Evolutionary conservation across 208 protist species (phyloP).

Genomic region (Wallacemonas sp.): DNA sequence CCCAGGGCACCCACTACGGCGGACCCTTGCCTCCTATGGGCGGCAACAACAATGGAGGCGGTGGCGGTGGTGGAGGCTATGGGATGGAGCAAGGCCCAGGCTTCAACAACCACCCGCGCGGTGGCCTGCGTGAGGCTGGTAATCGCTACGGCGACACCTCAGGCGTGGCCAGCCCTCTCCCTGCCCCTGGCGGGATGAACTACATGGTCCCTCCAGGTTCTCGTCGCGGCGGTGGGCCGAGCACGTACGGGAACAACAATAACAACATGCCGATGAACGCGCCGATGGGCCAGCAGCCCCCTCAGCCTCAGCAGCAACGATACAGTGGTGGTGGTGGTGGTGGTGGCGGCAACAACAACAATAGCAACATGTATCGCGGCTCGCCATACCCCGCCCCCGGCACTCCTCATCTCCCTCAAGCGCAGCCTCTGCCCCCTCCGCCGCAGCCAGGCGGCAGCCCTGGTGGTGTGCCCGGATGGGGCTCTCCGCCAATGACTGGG

Average conservation of each 20-base stretch:
- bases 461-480: neutral
- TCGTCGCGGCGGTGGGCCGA: too few relatives aligned
- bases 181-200: neutral
- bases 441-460: neutral
- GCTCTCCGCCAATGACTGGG: neutral
- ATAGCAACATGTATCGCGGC: conserved; percentile 12
- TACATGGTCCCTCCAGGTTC: conserved; percentile 3
- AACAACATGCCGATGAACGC: too few relatives aligned
- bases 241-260: too few relatives aligned
- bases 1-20: conserved; percentile 5
- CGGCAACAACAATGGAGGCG: neutral
- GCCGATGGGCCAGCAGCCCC: too few relatives aligned
- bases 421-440: conserved; percentile 19
- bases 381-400: conserved; percentile 7
- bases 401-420: conserved; percentile 23
- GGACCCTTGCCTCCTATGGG: neutral
- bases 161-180: conserved; percentile 1
- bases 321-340: conserved; percentile 1
- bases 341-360: conserved; percentile 24
- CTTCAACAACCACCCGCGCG: neutral
- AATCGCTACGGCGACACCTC: neutral
- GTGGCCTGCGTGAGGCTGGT: neutral
- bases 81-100: conserved; percentile 9
- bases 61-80: too few relatives aligned
- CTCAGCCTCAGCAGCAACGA: neutral